Evolutionary conservation across 306 rosid genomes (phyloP), one percentile per base, ranked within the genome.

Genomic region (Senna siamea): DNA sequence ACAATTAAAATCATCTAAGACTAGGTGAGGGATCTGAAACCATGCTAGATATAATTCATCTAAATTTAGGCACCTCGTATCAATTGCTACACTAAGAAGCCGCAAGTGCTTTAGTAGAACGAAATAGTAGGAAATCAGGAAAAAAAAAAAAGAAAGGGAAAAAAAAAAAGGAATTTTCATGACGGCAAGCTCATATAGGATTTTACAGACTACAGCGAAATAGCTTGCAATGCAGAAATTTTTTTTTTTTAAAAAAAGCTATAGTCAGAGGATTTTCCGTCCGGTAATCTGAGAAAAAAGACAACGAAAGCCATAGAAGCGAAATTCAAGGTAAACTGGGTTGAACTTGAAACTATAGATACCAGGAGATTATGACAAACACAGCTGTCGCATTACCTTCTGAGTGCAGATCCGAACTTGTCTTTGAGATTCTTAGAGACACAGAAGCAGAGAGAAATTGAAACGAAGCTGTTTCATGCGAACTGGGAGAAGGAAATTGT

Each of bases 351-450:
- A 11, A 28, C 5, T 32, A 28, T 6, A 10, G 55, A 46, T 32
- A 58, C 17, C 28, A 20, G 72, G 8, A 55, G 55, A 46, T 53
- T 46, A 78, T 75, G 78, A 60, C 37, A 37, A 75, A 60, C 53
- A 37, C 9, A 69, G 52, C 26, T 9, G 79, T 32, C 34, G 58
- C 58, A 76, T 79, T 51, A 76, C 82, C 87, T 68, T 72, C 15
- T 30, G 56, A 35, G 57, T 46, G 70, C 64, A 76, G 87, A 83
- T 83, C 84, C 63, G 54, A 10, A 63, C 34, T 65, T 56, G 64
- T 18, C 26, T 53, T 69, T 17, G 35, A 40, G 63, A 74, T 22
- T 62, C 18, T 10, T 18, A 15, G 5, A 32, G 26, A 23, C n/a
- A 66, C 23, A 58, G 43, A 48, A 4, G 17, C 63, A 46, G 57